Evolutionary conservation across 495 filamentous ascomycete species (phyloP), one percentile per base, ranked within the genome.

Genomic region (Aspergillus baeticus): DNA sequence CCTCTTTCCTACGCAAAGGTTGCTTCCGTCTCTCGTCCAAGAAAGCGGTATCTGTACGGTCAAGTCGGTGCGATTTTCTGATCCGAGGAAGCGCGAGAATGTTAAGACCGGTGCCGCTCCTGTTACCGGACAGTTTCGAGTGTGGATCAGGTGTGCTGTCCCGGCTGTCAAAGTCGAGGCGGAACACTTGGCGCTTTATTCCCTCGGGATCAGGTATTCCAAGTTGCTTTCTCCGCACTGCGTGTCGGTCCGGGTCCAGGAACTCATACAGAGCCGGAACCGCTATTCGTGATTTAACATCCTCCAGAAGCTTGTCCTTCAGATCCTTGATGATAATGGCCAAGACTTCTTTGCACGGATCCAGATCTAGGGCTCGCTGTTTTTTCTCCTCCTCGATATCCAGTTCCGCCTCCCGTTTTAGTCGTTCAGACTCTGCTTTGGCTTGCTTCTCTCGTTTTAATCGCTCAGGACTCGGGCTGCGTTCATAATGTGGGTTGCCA

Each of bases 371-470:
- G 1, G 91, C 92, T 42, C 92, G 76, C 55, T 91, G 85, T 57
- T 82, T 85, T 68, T 91, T 96, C 63, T 97, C 92, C 61, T 92
- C 87, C 57, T 96, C 90, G 17, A 91, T 62, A 61, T 96, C 91
- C 38, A 82, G 69, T 51, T 88, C 89, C 10, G 88, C 84, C 59
- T 94, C 88, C 54, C 81, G 85, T 38, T 78, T 81, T n/a, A 81
- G 58, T 36, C 77, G 69, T 42, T 85, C 82, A 26, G 69, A 66
- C 57, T 86, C 77, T 34, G 76, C 79, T 55, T 76, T 79, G 47
- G 81, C 76, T 41, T 81, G 77, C 62, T 80, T 69, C 54, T 88
- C 86, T 46, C 63, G 76, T 59, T 59, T 69, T 22, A 71, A 62
- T 48, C 77, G 67, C 69, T 84, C 73, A 42, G 82, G 78, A 58